Base-by-base conservation (phyloP, 768 basidiomycete genomes). In the Tylopilus vinaceipallidus region DNA sequence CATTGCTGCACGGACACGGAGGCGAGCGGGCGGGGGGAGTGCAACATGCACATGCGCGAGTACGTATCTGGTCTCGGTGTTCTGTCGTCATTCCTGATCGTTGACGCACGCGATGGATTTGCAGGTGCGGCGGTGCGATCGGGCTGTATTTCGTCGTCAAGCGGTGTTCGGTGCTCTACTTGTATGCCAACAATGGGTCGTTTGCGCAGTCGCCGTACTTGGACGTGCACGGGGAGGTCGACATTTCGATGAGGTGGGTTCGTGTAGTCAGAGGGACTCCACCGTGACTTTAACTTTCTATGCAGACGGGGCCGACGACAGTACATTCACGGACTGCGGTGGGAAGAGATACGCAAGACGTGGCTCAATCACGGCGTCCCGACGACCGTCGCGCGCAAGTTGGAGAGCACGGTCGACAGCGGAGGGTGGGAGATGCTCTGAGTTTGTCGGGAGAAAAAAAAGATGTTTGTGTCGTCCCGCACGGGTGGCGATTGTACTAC, bases 11-110 rank as follows among this genome's bases (percentile, higher is more conserved):
- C 76, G 56, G 92, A 93, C 54, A 59, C 68, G 43, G 77, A 74
- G 16, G 73, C 77, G 14, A 73, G 56, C 20, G 71, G 73, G 34
- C 74, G 86, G 22, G 97, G 95, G 24, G 95, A 99, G 63, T 98
- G 95, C 66, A 99, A 98, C 65, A 81, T 89, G 76, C 97, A 98
- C 64, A 90, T 87, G 43, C 78, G 93, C 78, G 88, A 91, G 95
- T 97, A 63, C 63, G 93, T n/a, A n/a, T 84, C 7, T 14, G n/a
- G 11, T 3, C 13, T 30, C n/a, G n/a, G n/a, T n/a, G n/a, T n/a
- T n/a, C n/a, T n/a, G n/a, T n/a, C n/a, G n/a, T n/a, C n/a, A n/a
- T n/a, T n/a, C n/a, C n/a, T n/a, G n/a, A n/a, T n/a, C 29, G 24
- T 26, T 22, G 36, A 10, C 17, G 6, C 26, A 30, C 17, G 12